Conservation (phyloP, 495 filamentous ascomycete species). For the Gamarada debralockiae region DNA sequence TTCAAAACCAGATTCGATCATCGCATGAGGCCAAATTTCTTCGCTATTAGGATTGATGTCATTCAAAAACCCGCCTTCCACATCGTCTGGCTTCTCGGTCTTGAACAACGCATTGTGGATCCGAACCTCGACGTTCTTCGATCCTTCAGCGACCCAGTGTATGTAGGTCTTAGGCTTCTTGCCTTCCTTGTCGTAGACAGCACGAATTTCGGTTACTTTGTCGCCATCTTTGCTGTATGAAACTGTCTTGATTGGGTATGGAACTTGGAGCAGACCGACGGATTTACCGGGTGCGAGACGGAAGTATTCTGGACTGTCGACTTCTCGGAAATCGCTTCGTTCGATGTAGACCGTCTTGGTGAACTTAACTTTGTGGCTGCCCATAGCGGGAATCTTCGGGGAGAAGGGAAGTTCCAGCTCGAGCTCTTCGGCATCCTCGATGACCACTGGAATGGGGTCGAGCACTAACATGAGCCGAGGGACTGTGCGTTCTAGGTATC, state of each 20-base stretch:
- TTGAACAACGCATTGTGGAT: slow-evolving; percentile 84
- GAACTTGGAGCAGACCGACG: slow-evolving; percentile 81
- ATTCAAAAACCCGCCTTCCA: slow-evolving; percentile 71
- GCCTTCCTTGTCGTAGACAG: slow-evolving; percentile 59
- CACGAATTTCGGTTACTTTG: slow-evolving; percentile 64
- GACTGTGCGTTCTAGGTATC: slow-evolving; percentile 73
- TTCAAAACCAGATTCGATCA: slow-evolving; percentile 83
- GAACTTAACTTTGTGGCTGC: slow-evolving; percentile 61
- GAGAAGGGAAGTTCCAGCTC: slow-evolving; percentile 62
- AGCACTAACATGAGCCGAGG: slow-evolving; percentile 77
- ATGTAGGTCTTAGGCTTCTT: slow-evolving; percentile 89
- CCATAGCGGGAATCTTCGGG: slow-evolving; percentile 57
- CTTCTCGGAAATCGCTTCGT: slow-evolving; percentile 84
- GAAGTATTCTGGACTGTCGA: slow-evolving; percentile 84
- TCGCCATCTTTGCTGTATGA: slow-evolving; percentile 75
- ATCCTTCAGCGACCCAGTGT: slow-evolving; percentile 76
- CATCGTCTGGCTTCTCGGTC: slow-evolving; percentile 69
- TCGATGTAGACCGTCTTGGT: slow-evolving; percentile 92
- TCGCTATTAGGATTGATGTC: slow-evolving; percentile 87
- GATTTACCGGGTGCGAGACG: slow-evolving; percentile 87
- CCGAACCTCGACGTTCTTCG: slow-evolving; percentile 72
- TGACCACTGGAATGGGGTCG: slow-evolving; percentile 65
- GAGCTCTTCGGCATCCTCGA: slow-evolving; percentile 65
- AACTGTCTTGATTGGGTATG: slow-evolving; percentile 77
- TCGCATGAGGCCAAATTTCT: slow-evolving; percentile 67